These are phyloP conservation scores for Chloromonas sp. DNA, from an alignment of 163 green algal species.

Conservation along the genomic window DNA sequence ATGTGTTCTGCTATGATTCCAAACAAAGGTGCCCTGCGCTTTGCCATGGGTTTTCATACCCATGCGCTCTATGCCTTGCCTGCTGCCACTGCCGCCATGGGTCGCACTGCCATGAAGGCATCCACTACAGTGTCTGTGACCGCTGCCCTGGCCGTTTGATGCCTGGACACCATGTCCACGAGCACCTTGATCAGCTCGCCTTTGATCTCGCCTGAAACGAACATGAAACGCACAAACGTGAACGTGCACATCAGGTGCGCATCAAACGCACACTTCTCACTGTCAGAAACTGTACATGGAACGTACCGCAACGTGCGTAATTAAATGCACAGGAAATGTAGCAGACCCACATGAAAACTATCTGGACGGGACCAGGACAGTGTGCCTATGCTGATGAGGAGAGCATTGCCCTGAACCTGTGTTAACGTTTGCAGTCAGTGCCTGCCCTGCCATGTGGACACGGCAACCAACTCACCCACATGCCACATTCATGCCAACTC, in stretches of 20 bases:
- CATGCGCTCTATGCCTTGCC: not conserved
- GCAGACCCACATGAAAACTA: not conserved
- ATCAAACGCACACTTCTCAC: not conserved
- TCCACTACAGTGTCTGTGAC: slow-evolving; percentile 84
- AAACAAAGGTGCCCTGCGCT: too few species aligned
- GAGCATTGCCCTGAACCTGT: too few species aligned
- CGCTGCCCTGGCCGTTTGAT: slow-evolving; percentile 57
- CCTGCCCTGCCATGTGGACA: not conserved
- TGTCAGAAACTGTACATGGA: too few species aligned
- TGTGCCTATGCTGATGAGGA: too few species aligned
- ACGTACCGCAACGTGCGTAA: not conserved
- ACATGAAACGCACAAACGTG: not conserved
- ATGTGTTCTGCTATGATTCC: too few species aligned
- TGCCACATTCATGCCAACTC: not conserved
- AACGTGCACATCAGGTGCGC: not conserved
- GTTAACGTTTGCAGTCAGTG: too few species aligned
- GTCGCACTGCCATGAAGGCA: slow-evolving; percentile 77
- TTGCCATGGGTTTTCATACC: too few species aligned
- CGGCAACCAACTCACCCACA: not conserved
- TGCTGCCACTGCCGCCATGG: slow-evolving; percentile 47
- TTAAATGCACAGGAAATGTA: not conserved
- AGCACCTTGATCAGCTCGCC: slow-evolving; percentile 74
- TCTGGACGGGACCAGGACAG: too few species aligned
- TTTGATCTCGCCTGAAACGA: slow-evolving; percentile 32
- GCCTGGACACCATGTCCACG: slow-evolving; percentile 61